phyloP scores from a whole-genome alignment of 2,329 filamentous ascomycete genomes.

The Cladosporium velox region DNA sequence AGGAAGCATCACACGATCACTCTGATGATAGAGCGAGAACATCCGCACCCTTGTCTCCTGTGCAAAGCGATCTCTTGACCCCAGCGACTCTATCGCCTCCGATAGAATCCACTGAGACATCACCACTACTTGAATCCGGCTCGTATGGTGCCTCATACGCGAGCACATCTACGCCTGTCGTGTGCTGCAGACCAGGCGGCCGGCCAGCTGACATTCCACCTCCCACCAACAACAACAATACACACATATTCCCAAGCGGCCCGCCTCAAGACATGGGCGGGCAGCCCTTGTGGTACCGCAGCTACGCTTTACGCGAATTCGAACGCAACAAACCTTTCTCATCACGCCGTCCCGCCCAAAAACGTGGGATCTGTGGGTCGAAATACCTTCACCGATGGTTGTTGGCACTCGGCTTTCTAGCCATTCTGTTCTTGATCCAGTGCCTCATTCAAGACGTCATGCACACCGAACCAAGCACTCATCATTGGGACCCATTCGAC shows the following conservation, averaged over 20 bases:
- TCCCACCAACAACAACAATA: neutral
- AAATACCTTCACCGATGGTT: conserved; percentile 5
- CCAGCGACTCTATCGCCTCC: conserved; percentile 7
- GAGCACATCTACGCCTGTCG: neutral
- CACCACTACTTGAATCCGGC: neutral
- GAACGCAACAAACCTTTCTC: neutral
- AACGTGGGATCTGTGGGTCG: neutral
- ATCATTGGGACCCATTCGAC: neutral
- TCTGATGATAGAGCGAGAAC: neutral
- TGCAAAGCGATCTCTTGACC: conserved; percentile 3
- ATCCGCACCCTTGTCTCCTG: neutral
- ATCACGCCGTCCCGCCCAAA: neutral
- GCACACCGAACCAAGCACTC: neutral
- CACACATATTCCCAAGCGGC: neutral
- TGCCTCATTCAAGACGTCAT: neutral
- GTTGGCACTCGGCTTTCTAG: neutral
- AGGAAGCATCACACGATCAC: neutral
- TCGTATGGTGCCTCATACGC: neutral
- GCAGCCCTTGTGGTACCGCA: neutral
- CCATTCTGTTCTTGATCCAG: conserved; percentile 2
- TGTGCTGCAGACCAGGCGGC: conserved; percentile 12
- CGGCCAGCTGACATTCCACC: conserved; percentile 6
- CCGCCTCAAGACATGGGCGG: neutral
- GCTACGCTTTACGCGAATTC: neutral
- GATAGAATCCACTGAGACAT: neutral